Conservation (phyloP, 2,329 filamentous ascomycete genomes). For the Nakataea oryzae region DNA sequence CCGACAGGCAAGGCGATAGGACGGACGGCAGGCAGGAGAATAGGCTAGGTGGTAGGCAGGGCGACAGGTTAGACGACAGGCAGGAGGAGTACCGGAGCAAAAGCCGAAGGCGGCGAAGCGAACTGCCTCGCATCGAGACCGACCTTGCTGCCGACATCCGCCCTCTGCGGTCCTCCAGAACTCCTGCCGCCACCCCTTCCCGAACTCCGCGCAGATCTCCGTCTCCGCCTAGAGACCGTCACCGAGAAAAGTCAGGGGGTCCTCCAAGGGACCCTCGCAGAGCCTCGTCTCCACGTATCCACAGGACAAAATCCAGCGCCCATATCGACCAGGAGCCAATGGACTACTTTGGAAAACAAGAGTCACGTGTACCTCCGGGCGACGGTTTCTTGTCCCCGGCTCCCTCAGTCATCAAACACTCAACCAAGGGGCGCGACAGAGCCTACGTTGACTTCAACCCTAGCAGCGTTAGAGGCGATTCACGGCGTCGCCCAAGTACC, state of each 20-base stretch:
- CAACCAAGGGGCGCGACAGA: slow-evolving; percentile 30
- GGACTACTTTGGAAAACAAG: slow-evolving; percentile 20
- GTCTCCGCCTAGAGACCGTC: neutral
- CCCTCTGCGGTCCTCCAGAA: neutral
- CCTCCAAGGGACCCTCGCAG: slow-evolving; percentile 6
- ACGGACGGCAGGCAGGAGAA: neutral
- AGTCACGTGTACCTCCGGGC: slow-evolving; percentile 15
- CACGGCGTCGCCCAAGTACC: slow-evolving; percentile 1
- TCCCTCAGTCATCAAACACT: slow-evolving; percentile 30
- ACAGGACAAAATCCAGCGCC: slow-evolving; percentile 23
- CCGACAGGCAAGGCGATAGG: neutral
- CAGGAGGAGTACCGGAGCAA: neutral
- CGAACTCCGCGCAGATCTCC: neutral
- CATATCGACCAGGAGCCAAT: slow-evolving; percentile 13
- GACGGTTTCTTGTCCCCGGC: slow-evolving; percentile 23
- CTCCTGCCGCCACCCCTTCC: neutral
- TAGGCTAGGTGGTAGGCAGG: neutral
- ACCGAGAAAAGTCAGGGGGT: neutral
- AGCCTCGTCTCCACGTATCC: slow-evolving; percentile 5
- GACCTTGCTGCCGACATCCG: slow-evolving; percentile 14
- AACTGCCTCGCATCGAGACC: slow-evolving; percentile 35
- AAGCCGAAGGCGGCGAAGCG: slow-evolving; percentile 7
- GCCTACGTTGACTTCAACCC: slow-evolving; percentile 23
- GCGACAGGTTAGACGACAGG: neutral
- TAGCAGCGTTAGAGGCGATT: neutral